phyloP scores from a whole-genome alignment of 148 eudicot species.

The Camellia sinensis region DNA sequence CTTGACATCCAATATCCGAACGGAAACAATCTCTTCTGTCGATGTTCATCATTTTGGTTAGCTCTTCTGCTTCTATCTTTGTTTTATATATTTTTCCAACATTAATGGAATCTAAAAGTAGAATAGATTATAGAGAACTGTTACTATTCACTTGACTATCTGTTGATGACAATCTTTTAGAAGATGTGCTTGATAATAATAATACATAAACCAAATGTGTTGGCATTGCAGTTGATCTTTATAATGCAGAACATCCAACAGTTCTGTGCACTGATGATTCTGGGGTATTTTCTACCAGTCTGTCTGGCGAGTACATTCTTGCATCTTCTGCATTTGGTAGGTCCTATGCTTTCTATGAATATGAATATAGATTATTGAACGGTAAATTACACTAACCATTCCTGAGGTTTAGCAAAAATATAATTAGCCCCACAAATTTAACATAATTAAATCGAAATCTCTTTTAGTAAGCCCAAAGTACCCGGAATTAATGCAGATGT shows the following conservation, averaged over 20 bases:
- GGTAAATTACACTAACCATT: too few species aligned
- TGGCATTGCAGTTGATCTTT: slow-evolving; percentile 58
- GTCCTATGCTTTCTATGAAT: slow-evolving; percentile 14
- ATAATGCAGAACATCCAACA: slow-evolving; percentile 65
- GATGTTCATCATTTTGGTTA: slow-evolving; percentile 95
- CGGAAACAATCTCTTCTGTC: slow-evolving; percentile 66
- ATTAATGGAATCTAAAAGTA: not conserved
- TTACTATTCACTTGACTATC: not conserved
- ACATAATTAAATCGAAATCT: too few species aligned
- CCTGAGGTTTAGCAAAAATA: too few species aligned
- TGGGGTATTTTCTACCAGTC: slow-evolving; percentile 84
- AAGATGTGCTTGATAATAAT: not conserved
- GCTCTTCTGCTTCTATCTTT: slow-evolving; percentile 18
- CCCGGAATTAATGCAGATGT: too few species aligned
- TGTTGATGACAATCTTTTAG: not conserved
- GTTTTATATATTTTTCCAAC: not conserved
- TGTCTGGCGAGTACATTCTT: slow-evolving; percentile 66
- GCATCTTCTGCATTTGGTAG: slow-evolving; percentile 77
- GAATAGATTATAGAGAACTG: not conserved
- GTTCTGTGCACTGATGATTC: slow-evolving; percentile 84
- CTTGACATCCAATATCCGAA: slow-evolving; percentile 89
- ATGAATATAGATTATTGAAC: not conserved
- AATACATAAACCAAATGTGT: not conserved
- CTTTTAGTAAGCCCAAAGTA: too few species aligned
- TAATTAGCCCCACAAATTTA: too few species aligned